Percentiles rank a stretch among this genome's conserved stretches.
Conservation (phyloP, 352 stramenopile genomes). For the Phytophthora colocasiae region DNA sequence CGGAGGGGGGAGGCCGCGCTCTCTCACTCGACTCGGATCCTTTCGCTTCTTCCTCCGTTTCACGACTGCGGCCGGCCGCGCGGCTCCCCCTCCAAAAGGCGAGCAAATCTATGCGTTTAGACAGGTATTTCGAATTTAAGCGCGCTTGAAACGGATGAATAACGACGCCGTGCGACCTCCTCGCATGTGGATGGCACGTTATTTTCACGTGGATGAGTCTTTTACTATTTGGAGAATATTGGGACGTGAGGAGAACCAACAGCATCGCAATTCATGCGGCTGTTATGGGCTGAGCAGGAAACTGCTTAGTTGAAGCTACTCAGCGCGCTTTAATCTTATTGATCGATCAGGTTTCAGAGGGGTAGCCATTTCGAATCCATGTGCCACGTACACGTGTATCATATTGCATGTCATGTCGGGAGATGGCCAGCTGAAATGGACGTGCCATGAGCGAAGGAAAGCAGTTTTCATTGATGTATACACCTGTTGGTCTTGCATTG, state of each 20-base stretch:
- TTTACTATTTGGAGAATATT: background rate
- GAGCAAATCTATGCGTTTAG: constrained; percentile 32
- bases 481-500: constrained; percentile 1
- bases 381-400: constrained; percentile 20
- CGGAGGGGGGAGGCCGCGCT: constrained; percentile 20
- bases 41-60: constrained; percentile 70
- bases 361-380: constrained; percentile 24
- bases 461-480: background rate
- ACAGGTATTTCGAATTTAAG: constrained; percentile 23
- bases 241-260: background rate
- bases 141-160: constrained; percentile 32
- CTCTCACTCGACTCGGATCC: constrained; percentile 35
- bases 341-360: constrained; percentile 21
- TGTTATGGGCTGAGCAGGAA: background rate
- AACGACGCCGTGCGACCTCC: background rate
- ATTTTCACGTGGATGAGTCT: background rate
- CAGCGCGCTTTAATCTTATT: constrained; percentile 41
- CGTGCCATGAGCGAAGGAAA: constrained; percentile 11
- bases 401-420: constrained; percentile 6
- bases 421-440: constrained; percentile 9
- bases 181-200: background rate
- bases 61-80: constrained; percentile 62
- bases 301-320: constrained; percentile 25
- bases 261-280: background rate
- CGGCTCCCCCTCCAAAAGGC: constrained; percentile 29